phyloP scores from a whole-genome alignment of 768 basidiomycete genomes.

The Lactarius quietus region DNA sequence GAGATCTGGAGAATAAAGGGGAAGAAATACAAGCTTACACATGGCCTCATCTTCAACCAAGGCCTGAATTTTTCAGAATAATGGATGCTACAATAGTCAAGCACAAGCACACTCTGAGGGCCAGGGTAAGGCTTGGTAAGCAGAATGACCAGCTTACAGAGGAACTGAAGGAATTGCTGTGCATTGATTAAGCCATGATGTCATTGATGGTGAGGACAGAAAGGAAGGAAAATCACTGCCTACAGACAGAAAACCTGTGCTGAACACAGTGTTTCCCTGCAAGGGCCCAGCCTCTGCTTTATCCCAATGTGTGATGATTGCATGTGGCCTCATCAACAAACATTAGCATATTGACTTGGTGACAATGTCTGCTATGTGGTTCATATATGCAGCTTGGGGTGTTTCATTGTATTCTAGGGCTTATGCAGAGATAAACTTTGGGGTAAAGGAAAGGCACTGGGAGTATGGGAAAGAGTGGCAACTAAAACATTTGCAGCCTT shows the following conservation, averaged over 20 bases:
- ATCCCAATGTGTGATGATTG: no score
- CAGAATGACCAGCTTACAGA: no score
- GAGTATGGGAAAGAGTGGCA: constrained; percentile 31
- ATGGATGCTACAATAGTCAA: constrained; percentile 43
- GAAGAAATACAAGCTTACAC: not conserved
- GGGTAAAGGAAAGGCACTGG: constrained; percentile 27
- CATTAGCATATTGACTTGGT: constrained; percentile 20
- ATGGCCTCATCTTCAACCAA: constrained; percentile 30
- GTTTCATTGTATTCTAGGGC: constrained; percentile 35
- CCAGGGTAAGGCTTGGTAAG: no score
- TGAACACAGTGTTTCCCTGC: constrained; percentile 21
- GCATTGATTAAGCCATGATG: constrained; percentile 27
- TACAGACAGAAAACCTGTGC: constrained; percentile 14
- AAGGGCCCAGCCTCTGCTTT: constrained; percentile 13
- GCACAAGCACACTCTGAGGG: constrained; percentile 36
- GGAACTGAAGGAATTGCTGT: no score
- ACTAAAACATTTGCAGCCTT: constrained; percentile 32
- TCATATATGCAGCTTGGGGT: constrained; percentile 26
- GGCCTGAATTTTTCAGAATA: constrained; percentile 36
- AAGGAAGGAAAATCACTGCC: constrained; percentile 25
- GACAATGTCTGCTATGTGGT: constrained; percentile 20
- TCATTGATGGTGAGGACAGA: constrained; percentile 23
- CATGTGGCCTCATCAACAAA: constrained; percentile 22
- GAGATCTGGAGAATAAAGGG: not conserved
- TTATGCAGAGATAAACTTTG: constrained; percentile 29